Evolutionary conservation across 192 early-diverging fungal species (phyloP), one percentile per base, ranked within the genome.

Genomic region (Pilaira anomala): DNA sequence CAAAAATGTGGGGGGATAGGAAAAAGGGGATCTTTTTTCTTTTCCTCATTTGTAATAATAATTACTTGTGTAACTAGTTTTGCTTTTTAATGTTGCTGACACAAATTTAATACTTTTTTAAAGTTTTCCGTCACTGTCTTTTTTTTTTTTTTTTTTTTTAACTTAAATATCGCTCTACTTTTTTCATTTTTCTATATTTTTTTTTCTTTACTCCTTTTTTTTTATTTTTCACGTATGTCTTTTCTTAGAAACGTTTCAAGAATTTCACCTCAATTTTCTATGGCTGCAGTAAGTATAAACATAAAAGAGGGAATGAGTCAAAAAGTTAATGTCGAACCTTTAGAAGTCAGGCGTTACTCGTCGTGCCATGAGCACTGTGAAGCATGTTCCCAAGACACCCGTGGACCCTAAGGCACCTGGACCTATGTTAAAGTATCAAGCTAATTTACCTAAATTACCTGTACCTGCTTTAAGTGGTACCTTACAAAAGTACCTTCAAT

Each of bases 381-480:
- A 56, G 21, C 29, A 41, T 48, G 29, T 22, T 8, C 42, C 50
- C 28, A 68, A 68, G 44, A 48, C 59, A 33, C 51, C 59, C 7
- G 21, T 51, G 7, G 22, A 63, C 8, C 19, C 71, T 28, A 54
- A 36, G 1, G 71, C 78, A 48, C 72, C 77, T 48, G 84, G 83
- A 2, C 87, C 87, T 65, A 84, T 93, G 76, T 78, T 83, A 56
- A 78, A 80, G 56, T 86, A 87, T 77, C 86, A 93, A 71, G 76
- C 74, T 19, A 81, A 80, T 60, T 78, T 98, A 48, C 93, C 94
- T 42, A 88, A 86, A 66, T 83, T 97, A 42, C 93, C 93, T 1
- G 94, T 97, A 28, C 93, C 95, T 28, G 68, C 83, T n/a, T 77
- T 97, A 48, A 68, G 80, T 25, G 88, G 88, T 59, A 97, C 97